A percentile compares a stretch with the other conserved stretches of the same genome.
phyloP scores from a whole-genome alignment of 768 basidiomycete species.

The Tubosaeta sp. region DNA sequence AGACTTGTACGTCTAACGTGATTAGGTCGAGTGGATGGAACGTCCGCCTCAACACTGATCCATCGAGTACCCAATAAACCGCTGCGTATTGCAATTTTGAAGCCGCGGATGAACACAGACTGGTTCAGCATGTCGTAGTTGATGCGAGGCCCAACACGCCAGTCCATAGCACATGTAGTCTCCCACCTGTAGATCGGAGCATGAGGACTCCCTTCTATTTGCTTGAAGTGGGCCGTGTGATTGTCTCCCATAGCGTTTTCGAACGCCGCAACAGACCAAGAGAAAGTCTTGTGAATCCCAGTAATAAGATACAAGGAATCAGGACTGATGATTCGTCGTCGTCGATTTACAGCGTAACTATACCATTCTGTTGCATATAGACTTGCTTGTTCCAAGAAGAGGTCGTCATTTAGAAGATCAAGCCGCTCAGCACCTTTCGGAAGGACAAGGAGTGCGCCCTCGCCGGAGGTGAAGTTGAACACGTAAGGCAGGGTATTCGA shows the following conservation, averaged over 20 bases:
- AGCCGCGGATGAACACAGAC: constrained; percentile 24
- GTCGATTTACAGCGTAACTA: constrained; percentile 13
- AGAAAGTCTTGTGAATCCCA: not conserved
- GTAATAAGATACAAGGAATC: constrained; percentile 25
- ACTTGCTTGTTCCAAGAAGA: constrained; percentile 18
- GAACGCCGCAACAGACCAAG: constrained; percentile 23
- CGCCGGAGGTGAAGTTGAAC: constrained; percentile 11
- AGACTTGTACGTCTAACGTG: too few relatives aligned
- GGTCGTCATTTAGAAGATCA: constrained; percentile 17
- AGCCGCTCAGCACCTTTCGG: constrained; percentile 26
- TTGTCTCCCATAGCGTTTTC: not conserved
- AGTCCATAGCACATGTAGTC: constrained; percentile 2
- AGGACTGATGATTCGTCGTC: constrained; percentile 12
- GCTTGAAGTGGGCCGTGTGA: constrained; percentile 6
- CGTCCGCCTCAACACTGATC: not conserved
- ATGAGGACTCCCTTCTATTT: not conserved
- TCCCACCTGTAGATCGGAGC: constrained; percentile 10
- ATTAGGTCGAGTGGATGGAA: not conserved
- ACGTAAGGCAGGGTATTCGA: not conserved
- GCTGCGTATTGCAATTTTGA: constrained; percentile 16
- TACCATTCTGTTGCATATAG: constrained; percentile 25
- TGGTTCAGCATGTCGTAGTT: constrained; percentile 14
- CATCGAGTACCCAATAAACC: not conserved
- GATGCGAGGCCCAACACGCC: constrained; percentile 6
- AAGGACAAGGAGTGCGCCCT: constrained; percentile 31